phyloP scores from a whole-genome alignment of 2,329 filamentous ascomycete species.

The Cryphonectria parasitica region DNA sequence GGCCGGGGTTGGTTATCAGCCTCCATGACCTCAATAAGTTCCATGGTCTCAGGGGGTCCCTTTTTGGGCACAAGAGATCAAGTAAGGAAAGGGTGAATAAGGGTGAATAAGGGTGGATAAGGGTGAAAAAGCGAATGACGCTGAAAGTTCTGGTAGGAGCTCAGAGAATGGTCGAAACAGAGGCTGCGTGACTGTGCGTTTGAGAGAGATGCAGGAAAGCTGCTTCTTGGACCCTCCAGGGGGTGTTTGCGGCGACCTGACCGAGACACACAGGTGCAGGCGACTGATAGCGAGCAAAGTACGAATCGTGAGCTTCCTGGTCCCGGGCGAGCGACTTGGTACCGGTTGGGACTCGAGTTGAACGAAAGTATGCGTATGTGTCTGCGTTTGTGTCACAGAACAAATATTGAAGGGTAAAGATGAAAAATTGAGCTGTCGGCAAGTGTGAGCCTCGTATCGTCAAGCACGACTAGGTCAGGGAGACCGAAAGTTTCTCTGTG shows the following conservation, averaged over 20 bases:
- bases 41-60: constrained; percentile 44
- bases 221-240: neutral
- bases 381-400: neutral
- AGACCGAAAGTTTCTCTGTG: neutral
- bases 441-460: neutral
- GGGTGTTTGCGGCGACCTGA: neutral
- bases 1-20: constrained; percentile 65
- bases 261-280: constrained; percentile 10
- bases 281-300: neutral
- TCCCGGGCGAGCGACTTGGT: neutral
- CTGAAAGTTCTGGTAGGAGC: neutral
- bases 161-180: neutral
- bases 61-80: too few relatives aligned
- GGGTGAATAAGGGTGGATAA: neutral
- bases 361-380: neutral
- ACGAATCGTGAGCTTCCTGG: neutral
- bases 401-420: neutral
- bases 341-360: neutral
- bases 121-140: neutral
- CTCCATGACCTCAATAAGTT: constrained; percentile 67
- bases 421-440: neutral
- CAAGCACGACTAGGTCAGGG: neutral
- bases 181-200: neutral
- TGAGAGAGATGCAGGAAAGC: neutral
- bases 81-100: neutral